Percentiles rank a stretch among this genome's conserved stretches.
Evolutionary conservation across 768 basidiomycete species (phyloP).

Genomic region (Boletus fagicola): DNA sequence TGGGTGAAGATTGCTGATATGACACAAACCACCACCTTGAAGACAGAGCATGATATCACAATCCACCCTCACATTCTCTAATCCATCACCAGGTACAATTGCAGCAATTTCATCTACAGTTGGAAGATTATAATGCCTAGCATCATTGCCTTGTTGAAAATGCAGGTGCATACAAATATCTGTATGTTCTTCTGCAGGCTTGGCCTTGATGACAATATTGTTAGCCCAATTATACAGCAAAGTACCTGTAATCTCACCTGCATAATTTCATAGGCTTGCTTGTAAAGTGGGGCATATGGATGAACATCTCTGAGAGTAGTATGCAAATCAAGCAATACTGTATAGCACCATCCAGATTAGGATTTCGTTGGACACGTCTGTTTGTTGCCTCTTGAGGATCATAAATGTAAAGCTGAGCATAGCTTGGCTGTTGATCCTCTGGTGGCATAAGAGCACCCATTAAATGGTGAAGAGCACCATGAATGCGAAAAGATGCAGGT

Average conservation of each 20-base stretch:
- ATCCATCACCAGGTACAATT: conserved; percentile 37
- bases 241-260: too few species aligned
- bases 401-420: background rate
- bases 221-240: too few species aligned
- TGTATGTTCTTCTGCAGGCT: too few species aligned
- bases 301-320: too few species aligned
- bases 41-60: conserved; percentile 37
- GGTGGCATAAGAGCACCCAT: background rate
- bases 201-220: too few species aligned
- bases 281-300: too few species aligned
- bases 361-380: too few species aligned
- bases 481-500: background rate
- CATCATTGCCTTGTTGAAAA: conserved; percentile 21
- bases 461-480: too few species aligned
- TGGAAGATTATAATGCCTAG: conserved; percentile 43
- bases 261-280: conserved; percentile 25
- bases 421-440: background rate
- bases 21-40: conserved; percentile 15
- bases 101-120: conserved; percentile 17
- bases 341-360: too few species aligned
- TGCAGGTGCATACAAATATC: too few species aligned
- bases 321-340: too few species aligned
- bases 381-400: background rate
- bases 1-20: background rate
- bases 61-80: conserved; percentile 9